A percentile compares a stretch with the other conserved stretches of the same genome.
Conservation (phyloP, 2,329 filamentous ascomycete genomes). For the Plenodomus biglobosus region DNA sequence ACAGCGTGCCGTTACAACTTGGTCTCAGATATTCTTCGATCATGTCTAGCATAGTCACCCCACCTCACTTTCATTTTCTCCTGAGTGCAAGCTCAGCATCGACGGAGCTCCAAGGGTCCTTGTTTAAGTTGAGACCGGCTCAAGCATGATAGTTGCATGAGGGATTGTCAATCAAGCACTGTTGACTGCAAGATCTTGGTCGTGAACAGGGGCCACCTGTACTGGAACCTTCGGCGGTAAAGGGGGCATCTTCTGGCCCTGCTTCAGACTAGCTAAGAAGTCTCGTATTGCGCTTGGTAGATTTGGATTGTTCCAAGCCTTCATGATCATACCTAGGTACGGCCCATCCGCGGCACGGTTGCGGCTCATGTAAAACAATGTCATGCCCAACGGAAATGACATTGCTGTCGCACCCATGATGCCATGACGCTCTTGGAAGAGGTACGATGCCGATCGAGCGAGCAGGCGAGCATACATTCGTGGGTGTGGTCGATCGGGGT, state of each 20-base stretch:
- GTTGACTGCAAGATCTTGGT: background rate
- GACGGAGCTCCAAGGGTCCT: no score
- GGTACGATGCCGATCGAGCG: slow-evolving; percentile 22
- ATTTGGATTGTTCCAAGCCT: slow-evolving; percentile 17
- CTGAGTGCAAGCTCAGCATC: no score
- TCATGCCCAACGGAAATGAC: slow-evolving; percentile 25
- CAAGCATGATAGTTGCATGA: no score
- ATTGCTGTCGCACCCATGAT: slow-evolving; percentile 21
- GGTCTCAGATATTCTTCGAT: no score
- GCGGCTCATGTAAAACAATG: slow-evolving; percentile 21
- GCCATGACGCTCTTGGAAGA: slow-evolving; percentile 25
- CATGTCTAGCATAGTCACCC: no score
- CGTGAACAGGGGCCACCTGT: no score
- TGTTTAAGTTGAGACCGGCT: no score
- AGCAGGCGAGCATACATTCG: slow-evolving; percentile 29
- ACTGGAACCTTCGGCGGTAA: background rate
- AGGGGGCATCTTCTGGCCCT: background rate
- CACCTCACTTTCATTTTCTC: no score
- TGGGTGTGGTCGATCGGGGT: slow-evolving; percentile 20
- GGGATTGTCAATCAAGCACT: no score
- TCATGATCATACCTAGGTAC: slow-evolving; percentile 15
- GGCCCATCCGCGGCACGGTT: slow-evolving; percentile 14
- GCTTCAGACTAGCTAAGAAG: slow-evolving; percentile 25
- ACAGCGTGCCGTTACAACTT: no score
- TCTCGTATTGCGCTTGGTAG: slow-evolving; percentile 22